Evolutionary conservation across 495 filamentous ascomycete genomes (phyloP), one percentile per base, ranked within the genome.

Genomic region (Rostrohypoxylon terebratum): DNA sequence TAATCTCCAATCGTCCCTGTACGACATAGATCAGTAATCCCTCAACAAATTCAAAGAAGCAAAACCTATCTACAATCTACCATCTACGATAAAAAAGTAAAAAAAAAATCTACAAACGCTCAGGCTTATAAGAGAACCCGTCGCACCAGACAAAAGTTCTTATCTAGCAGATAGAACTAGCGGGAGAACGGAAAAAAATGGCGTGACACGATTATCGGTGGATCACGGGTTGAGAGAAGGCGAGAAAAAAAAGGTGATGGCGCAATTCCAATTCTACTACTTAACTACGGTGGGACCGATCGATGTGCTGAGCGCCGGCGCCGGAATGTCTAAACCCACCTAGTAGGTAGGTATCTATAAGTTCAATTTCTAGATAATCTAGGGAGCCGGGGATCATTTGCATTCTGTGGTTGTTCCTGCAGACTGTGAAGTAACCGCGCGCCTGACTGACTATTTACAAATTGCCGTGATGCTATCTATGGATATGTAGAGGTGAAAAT

Each of bases 291-390:
- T 48, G 70, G 65, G 59, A 53, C 70, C 51, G 59, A 10, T 53
- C 59, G 60, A 64, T 51, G 16, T 58, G 21, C 38, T 59, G 45
- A 31, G 59, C 51, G 1, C 70, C 53, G 70, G 59, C 18, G 63
- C 69, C 51, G 47, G 51, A 61, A 65, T 13, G 38, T 9, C n/a
- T 47, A 47, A 16, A 16, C 38, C 38, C n/a, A n/a, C n/a, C n/a
- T n/a, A n/a, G n/a, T n/a, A n/a, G n/a, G n/a, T 42, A 4, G 38
- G n/a, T 9, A 25, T 5, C 31, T 38, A 23, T 2, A 16, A 21
- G 16, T n/a, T 18, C 9, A 58, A 58, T 40, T 16, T 4, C 28
- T 5, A 28, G 3, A 5, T 31, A 16, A 21, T 2, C 21, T 31
- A 9, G 33, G 25, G n/a, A 20, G 18, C 1, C 4, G 13, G 21